phyloP scores from a whole-genome alignment of 495 filamentous ascomycete species.

The Aspergillus haitiensis region DNA sequence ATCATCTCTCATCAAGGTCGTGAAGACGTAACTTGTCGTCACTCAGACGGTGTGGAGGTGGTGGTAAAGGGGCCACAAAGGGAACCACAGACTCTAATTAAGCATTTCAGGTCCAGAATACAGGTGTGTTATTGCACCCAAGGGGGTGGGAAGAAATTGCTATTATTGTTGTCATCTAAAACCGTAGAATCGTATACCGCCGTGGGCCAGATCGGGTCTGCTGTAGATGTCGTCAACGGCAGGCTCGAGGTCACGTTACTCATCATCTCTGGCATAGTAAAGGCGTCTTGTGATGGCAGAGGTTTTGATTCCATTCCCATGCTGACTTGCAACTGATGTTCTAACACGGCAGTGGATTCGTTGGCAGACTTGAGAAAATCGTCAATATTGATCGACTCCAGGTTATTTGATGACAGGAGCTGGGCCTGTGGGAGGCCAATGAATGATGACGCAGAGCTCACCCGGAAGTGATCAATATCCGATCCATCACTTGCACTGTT shows the following conservation, averaged over 20 bases:
- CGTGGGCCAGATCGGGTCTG: constrained; percentile 41
- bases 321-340: constrained; percentile 48
- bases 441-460: constrained; percentile 55
- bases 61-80: constrained; percentile 43
- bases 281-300: constrained; percentile 37
- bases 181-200: constrained; percentile 39
- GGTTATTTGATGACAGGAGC: constrained; percentile 53
- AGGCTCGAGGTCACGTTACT: constrained; percentile 20
- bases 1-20: constrained; percentile 58
- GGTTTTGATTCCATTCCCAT: constrained; percentile 44
- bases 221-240: constrained; percentile 32
- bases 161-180: constrained; percentile 36
- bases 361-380: constrained; percentile 59
- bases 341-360: constrained; percentile 47
- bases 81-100: constrained; percentile 20
- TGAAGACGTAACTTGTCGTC: constrained; percentile 40
- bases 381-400: constrained; percentile 61
- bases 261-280: constrained; percentile 34
- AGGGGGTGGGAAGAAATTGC: constrained; percentile 26
- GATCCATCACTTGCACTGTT: constrained; percentile 57
- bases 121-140: constrained; percentile 39
- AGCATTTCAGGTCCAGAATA: not conserved
- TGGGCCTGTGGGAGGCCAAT: constrained; percentile 52
- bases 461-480: constrained; percentile 54
- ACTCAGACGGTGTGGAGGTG: constrained; percentile 46